These are phyloP conservation scores for Populus alba DNA, from an alignment of 345 rosid species.

Conservation along the genomic window DNA sequence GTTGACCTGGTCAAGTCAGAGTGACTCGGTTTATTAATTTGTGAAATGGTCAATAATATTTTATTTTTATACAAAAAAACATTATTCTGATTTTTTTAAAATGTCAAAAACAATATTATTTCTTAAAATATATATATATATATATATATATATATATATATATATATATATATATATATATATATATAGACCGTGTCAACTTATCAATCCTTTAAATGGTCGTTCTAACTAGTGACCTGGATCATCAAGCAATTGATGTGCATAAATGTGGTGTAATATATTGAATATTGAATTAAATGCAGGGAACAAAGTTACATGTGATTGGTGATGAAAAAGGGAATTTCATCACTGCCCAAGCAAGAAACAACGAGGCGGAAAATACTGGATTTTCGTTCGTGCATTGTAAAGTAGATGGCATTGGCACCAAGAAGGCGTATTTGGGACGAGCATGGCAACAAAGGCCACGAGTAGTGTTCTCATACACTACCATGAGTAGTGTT, in stretches of 20 bases:
- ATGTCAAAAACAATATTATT: no score
- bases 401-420: slow-evolving; percentile 44
- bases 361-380: slow-evolving; percentile 31
- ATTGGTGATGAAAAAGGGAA: slow-evolving; percentile 29
- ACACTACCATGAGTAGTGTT: slow-evolving; percentile 39
- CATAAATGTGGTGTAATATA: no score
- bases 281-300: neutral
- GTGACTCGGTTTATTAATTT: no score
- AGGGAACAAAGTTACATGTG: slow-evolving; percentile 42
- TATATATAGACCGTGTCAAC: no score
- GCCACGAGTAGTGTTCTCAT: slow-evolving; percentile 55
- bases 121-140: no score
- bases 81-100: no score
- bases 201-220: no score
- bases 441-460: slow-evolving; percentile 63
- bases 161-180: no score
- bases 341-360: slow-evolving; percentile 63
- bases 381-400: slow-evolving; percentile 61
- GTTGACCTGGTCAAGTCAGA: accelerated
- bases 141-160: no score
- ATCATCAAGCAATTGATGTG: no score
- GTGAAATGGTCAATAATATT: no score
- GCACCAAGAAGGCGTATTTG: slow-evolving; percentile 33
- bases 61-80: no score
- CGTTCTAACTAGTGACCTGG: accelerated